Evolutionary conservation across 2,329 filamentous ascomycete genomes (phyloP).

Genomic region (Aureobasidium sp.): DNA sequence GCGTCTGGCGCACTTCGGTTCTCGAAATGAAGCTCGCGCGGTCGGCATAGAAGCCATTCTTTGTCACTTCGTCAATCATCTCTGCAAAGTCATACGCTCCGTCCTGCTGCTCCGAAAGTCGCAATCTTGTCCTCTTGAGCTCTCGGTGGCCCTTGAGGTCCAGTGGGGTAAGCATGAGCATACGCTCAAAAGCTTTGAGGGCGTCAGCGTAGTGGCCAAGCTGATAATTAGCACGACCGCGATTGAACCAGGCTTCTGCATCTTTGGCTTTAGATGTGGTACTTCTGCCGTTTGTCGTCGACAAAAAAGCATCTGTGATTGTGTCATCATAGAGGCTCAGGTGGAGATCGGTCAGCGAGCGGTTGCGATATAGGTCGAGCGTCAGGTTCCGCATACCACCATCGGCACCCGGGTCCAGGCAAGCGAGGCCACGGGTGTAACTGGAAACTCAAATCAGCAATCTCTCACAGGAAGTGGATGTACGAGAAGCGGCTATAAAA

Average conservation of each 20-base stretch:
- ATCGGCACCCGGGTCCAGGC: neutral
- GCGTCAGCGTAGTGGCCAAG: conserved; percentile 20
- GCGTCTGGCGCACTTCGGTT: neutral
- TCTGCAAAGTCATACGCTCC: conserved; percentile 22
- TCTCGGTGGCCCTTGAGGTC: conserved; percentile 17
- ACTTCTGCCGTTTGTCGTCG: conserved; percentile 6
- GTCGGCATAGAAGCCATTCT: conserved; percentile 17
- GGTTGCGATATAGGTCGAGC: conserved; percentile 22
- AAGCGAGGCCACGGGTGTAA: neutral
- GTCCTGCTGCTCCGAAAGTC: conserved; percentile 19
- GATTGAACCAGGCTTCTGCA: conserved; percentile 22
- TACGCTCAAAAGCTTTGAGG: conserved; percentile 12
- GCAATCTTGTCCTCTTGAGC: conserved; percentile 13
- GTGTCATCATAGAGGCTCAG: conserved; percentile 21
- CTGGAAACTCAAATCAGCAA: neutral
- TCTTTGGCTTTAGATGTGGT: conserved; percentile 15
- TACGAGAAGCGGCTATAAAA: neutral
- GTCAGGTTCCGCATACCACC: neutral
- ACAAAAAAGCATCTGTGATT: conserved; percentile 18
- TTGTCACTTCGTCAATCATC: conserved; percentile 15
- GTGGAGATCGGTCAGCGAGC: conserved; percentile 19
- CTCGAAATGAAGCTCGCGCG: conserved; percentile 19
- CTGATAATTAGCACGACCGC: conserved; percentile 23
- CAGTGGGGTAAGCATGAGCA: conserved; percentile 16
- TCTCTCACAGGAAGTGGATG: neutral